Evolutionary conservation across 1,284 basidiomycete genomes (phyloP).

Genomic region (Abortiporus biennis): DNA sequence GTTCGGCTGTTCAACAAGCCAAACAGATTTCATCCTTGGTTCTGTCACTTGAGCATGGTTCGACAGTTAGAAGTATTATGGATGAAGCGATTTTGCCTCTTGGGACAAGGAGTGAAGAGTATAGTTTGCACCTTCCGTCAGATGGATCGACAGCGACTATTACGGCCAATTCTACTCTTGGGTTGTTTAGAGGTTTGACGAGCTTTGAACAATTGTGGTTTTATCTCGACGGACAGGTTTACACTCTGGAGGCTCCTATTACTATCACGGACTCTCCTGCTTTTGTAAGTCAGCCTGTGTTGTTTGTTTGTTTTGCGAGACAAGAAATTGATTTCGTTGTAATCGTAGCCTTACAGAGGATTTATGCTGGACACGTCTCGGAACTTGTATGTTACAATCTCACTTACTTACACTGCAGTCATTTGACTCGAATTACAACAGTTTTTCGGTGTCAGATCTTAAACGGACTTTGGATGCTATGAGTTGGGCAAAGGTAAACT

Average conservation of each 20-base stretch:
- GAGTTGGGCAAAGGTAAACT: slow-evolving; percentile 74
- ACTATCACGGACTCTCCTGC: slow-evolving; percentile 55
- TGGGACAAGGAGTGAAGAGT: slow-evolving; percentile 55
- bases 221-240: slow-evolving; percentile 38
- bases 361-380: slow-evolving; percentile 78
- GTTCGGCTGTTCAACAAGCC: slow-evolving; percentile 22
- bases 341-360: slow-evolving; percentile 64
- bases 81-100: slow-evolving; percentile 47
- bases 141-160: slow-evolving; percentile 56
- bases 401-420: slow-evolving; percentile 1
- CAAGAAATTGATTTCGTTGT: not conserved
- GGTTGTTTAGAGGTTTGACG: slow-evolving; percentile 76
- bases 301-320: not conserved
- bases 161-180: slow-evolving; percentile 66
- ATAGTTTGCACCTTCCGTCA: slow-evolving; percentile 53
- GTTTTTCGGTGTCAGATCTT: slow-evolving; percentile 64
- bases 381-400: slow-evolving; percentile 38
- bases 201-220: slow-evolving; percentile 81
- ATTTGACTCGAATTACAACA: slow-evolving; percentile 19
- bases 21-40: slow-evolving; percentile 24
- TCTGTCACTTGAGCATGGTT: slow-evolving; percentile 32
- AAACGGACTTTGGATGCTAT: slow-evolving; percentile 77
- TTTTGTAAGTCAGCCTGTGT: slow-evolving; percentile 35
- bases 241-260: slow-evolving; percentile 55
- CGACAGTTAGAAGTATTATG: slow-evolving; percentile 32